These are phyloP conservation scores for Coemansia sp. DNA, from an alignment of 192 early-diverging fungal genomes.

Conservation along the genomic window DNA sequence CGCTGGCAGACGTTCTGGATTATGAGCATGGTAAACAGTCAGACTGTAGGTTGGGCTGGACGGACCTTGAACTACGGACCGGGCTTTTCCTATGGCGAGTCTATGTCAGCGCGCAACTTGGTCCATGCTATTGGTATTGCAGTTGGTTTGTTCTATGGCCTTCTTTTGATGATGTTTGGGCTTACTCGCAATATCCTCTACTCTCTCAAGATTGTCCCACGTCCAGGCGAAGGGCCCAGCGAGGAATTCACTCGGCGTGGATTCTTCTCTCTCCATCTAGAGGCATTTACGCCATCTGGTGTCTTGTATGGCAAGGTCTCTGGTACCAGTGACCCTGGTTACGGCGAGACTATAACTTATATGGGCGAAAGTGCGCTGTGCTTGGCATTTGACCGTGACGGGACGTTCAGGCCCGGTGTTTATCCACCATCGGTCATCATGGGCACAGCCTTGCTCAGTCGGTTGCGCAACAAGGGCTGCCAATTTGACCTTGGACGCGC, in stretches of 20 bases:
- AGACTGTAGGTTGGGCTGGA: constrained; percentile 33
- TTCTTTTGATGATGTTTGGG: constrained; percentile 45
- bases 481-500: constrained; percentile 49
- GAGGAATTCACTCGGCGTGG: constrained; percentile 59
- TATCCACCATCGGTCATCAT: constrained; percentile 82
- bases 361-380: constrained; percentile 79
- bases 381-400: constrained; percentile 64
- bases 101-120: constrained; percentile 58
- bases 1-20: constrained; percentile 59
- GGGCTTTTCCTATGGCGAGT: constrained; percentile 66
- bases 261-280: constrained; percentile 46
- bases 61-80: constrained; percentile 57
- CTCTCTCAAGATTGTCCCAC: constrained; percentile 62
- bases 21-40: constrained; percentile 45
- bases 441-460: constrained; percentile 69
- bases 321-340: constrained; percentile 76
- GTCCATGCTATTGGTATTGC: constrained; percentile 54
- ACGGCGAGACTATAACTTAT: constrained; percentile 80
- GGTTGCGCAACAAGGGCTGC: constrained; percentile 68
- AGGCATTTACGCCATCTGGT: constrained; percentile 31
- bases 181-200: constrained; percentile 58
- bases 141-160: constrained; percentile 39
- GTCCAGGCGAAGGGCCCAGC: constrained; percentile 74
- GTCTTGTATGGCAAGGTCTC: constrained; percentile 53
- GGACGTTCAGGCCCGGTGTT: constrained; percentile 67